These are phyloP conservation scores for Proteromonas lacertae DNA, from an alignment of 352 stramenopile genomes.

Conservation along the genomic window DNA sequence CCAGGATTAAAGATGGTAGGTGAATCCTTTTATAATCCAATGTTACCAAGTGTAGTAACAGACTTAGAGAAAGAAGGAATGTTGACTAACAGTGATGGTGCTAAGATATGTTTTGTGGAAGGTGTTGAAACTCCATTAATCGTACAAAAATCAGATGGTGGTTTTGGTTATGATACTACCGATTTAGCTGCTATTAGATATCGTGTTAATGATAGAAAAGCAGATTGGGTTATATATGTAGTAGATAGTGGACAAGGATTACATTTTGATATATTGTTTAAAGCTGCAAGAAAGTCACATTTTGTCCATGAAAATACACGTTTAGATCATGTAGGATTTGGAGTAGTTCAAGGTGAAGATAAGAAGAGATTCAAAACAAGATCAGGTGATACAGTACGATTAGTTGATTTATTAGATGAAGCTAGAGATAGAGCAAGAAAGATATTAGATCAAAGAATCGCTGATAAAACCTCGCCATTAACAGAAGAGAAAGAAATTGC, in stretches of 20 bases:
- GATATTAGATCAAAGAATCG: slow-evolving; percentile 51
- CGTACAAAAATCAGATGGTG: slow-evolving; percentile 51
- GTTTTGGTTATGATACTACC: slow-evolving; percentile 57
- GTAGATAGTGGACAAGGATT: slow-evolving; percentile 44
- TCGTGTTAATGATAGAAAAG: slow-evolving; percentile 24
- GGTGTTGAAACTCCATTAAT: slow-evolving; percentile 28
- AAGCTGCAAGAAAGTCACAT: slow-evolving; percentile 14
- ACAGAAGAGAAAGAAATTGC: slow-evolving; percentile 49
- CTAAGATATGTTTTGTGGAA: slow-evolving; percentile 8
- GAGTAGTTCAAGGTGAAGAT: slow-evolving; percentile 50
- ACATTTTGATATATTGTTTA: slow-evolving; percentile 53
- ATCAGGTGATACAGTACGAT: slow-evolving; percentile 75
- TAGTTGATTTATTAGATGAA: slow-evolving; percentile 95
- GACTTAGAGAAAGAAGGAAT: slow-evolving; percentile 54
- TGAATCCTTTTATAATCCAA: slow-evolving; percentile 64
- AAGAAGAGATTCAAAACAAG: slow-evolving; percentile 91
- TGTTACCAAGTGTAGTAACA: slow-evolving; percentile 46
- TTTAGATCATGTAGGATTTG: slow-evolving; percentile 50
- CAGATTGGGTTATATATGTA: slow-evolving; percentile 40
- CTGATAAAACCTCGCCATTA: slow-evolving; percentile 40
- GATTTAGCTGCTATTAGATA: slow-evolving; percentile 62
- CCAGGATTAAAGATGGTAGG: slow-evolving; percentile 34
- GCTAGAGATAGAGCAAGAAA: slow-evolving; percentile 67
- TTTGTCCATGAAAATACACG: slow-evolving; percentile 5
- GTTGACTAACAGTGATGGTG: slow-evolving; percentile 26